Evolutionary conservation across 2,329 filamentous ascomycete species (phyloP).

Genomic region (Neonectria magnoliae): DNA sequence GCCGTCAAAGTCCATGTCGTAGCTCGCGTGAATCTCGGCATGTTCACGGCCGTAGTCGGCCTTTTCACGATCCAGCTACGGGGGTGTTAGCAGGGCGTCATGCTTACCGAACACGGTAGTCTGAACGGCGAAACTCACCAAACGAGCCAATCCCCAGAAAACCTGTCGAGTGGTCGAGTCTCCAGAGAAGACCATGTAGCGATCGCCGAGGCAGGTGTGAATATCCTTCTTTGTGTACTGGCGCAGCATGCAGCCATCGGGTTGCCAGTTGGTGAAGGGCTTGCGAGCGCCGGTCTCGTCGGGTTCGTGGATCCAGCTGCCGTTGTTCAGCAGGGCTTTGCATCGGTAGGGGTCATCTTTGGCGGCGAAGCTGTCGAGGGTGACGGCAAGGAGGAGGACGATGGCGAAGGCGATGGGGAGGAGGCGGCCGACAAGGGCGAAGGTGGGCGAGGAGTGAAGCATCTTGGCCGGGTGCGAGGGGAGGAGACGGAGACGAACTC

Average conservation of each 20-base stretch:
- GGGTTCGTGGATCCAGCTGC: conserved; percentile 58
- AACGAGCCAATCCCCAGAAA: conserved; percentile 63
- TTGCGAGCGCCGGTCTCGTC: conserved; percentile 41
- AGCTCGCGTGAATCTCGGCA: conserved; percentile 28
- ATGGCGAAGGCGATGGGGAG: conserved; percentile 35
- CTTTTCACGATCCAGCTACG: conserved; percentile 36
- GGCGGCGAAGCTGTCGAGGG: conserved; percentile 25
- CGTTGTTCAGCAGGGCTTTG: conserved; percentile 59
- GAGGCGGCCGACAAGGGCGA: conserved; percentile 25
- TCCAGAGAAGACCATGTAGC: conserved; percentile 67
- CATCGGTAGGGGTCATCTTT: conserved; percentile 63
- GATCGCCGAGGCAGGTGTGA: conserved; percentile 60
- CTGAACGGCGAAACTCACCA: conserved; percentile 33
- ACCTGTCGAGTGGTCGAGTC: conserved; percentile 69
- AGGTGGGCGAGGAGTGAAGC: conserved; percentile 17
- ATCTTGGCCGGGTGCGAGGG: conserved; percentile 22
- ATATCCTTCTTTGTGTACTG: conserved; percentile 64
- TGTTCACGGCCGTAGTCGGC: conserved; percentile 23
- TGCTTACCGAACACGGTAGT: too few relatives aligned
- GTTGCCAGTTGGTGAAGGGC: conserved; percentile 64
- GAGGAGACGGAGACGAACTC: not conserved
- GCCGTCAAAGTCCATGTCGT: conserved; percentile 53
- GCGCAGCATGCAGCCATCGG: conserved; percentile 67
- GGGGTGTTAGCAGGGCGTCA: conserved; percentile 10
- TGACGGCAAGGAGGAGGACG: conserved; percentile 28